Conservation (phyloP, 2,329 filamentous ascomycete genomes). For the Diaporthe sp. region DNA sequence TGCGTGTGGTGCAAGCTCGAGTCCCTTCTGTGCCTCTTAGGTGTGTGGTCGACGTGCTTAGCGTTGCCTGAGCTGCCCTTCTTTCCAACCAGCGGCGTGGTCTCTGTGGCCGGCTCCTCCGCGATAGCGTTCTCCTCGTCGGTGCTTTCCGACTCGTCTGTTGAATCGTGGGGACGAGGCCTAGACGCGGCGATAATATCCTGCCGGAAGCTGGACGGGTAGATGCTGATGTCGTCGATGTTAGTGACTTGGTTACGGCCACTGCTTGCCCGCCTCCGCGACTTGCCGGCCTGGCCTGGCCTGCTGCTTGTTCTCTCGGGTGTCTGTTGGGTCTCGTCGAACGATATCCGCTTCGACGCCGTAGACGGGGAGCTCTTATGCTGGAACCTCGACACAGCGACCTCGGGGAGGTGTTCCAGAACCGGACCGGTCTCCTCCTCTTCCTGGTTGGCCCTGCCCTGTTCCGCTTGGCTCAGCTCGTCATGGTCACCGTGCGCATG, state of each 20-base stretch:
- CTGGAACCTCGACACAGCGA: constrained; percentile 65
- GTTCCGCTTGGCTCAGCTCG: constrained; percentile 61
- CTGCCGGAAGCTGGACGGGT: constrained; percentile 91
- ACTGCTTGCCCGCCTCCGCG: constrained; percentile 62
- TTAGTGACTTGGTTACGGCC: constrained; percentile 72
- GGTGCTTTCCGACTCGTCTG: constrained; percentile 38
- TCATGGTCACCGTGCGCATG: constrained; percentile 51
- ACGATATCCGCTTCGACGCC: constrained; percentile 41
- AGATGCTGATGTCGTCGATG: constrained; percentile 83
- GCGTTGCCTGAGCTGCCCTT: constrained; percentile 45
- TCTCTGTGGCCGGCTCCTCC: constrained; percentile 53
- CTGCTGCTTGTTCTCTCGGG: constrained; percentile 46
- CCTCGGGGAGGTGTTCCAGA: constrained; percentile 75
- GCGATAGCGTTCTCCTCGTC: constrained; percentile 42
- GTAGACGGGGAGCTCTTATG: constrained; percentile 45
- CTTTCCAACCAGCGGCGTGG: constrained; percentile 54
- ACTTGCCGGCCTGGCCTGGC: constrained; percentile 53
- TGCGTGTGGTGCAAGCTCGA: constrained; percentile 77
- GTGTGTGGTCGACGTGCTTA: constrained; percentile 47
- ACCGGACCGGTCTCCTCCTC: constrained; percentile 72
- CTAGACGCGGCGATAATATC: constrained; percentile 90
- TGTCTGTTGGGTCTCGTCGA: constrained; percentile 48
- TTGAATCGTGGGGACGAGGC: constrained; percentile 63
- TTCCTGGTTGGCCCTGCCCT: constrained; percentile 61
- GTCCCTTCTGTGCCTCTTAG: constrained; percentile 58